These are phyloP conservation scores for Pseudogymnoascus sp. DNA, from an alignment of 2,329 filamentous ascomycete species.

Conservation along the genomic window DNA sequence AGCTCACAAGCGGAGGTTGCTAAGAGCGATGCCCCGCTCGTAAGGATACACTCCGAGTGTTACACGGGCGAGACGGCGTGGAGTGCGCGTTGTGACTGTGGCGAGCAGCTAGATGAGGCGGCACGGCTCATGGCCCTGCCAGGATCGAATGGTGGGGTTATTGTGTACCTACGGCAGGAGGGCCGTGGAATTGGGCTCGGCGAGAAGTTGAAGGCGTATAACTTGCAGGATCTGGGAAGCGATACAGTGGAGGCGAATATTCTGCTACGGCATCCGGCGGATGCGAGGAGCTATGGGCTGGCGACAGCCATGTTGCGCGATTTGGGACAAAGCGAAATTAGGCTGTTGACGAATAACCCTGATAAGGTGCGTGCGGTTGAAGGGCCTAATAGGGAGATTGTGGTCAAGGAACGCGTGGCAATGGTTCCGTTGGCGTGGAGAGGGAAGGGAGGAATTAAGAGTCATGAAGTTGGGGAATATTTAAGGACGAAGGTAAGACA, in stretches of 20 bases:
- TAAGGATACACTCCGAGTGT: slow-evolving; percentile 95
- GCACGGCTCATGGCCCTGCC: slow-evolving; percentile 83
- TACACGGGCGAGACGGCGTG: slow-evolving; percentile 98
- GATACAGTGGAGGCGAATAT: slow-evolving; percentile 97
- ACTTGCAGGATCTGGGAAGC: slow-evolving; percentile 91
- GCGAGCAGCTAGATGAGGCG: slow-evolving; percentile 94
- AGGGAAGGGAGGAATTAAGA: slow-evolving; percentile 72
- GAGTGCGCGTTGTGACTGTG: slow-evolving; percentile 96
- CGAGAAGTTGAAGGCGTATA: slow-evolving; percentile 97
- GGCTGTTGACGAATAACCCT: slow-evolving; percentile 90
- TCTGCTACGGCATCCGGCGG: slow-evolving; percentile 81
- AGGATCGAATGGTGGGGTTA: slow-evolving; percentile 67
- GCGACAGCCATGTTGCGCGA: slow-evolving; percentile 91
- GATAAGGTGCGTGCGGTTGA: slow-evolving; percentile 95
- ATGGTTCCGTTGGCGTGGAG: slow-evolving; percentile 97
- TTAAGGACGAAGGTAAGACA: slow-evolving; percentile 77
- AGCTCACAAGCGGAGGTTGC: neutral
- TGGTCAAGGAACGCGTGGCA: slow-evolving; percentile 80
- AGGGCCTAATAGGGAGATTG: slow-evolving; percentile 78
- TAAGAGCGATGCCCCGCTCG: slow-evolving; percentile 53
- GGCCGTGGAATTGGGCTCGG: slow-evolving; percentile 89
- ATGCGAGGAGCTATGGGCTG: slow-evolving; percentile 90
- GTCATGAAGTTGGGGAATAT: slow-evolving; percentile 87
- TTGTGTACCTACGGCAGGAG: slow-evolving; percentile 93
- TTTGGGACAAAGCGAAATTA: slow-evolving; percentile 68